Evolutionary conservation across 352 stramenopile genomes (phyloP).

Genomic region (Phytophthora sp.): DNA sequence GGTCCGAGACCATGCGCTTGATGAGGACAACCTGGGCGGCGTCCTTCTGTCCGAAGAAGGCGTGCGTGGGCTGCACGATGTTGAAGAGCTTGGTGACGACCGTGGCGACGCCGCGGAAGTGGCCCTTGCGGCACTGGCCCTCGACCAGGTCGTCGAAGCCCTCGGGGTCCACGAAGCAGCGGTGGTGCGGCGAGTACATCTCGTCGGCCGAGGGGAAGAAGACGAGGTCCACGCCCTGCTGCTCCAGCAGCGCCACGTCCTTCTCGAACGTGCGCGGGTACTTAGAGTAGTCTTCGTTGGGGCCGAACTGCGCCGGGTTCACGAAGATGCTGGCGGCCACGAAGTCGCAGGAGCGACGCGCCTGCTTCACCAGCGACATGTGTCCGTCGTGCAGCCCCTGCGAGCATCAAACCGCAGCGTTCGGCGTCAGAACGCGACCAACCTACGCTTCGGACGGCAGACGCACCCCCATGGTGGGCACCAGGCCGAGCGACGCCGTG

Average conservation of each 20-base stretch:
- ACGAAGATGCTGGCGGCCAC: conserved; percentile 98
- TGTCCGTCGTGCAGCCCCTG: conserved; percentile 97
- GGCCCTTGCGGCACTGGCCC: conserved; percentile 92
- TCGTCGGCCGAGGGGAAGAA: conserved; percentile 83
- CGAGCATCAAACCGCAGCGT: too few species aligned
- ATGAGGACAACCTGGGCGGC: conserved; percentile 97
- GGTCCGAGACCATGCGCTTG: conserved; percentile 94
- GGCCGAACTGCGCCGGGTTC: conserved; percentile 99
- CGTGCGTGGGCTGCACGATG: conserved; percentile 95
- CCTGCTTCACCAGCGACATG: conserved; percentile 89
- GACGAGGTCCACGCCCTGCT: conserved; percentile 91
- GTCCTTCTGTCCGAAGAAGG: conserved; percentile 99
- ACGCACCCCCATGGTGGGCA: conserved; percentile 98
- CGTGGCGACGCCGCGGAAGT: conserved; percentile 99
- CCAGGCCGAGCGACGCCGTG: conserved; percentile 92
- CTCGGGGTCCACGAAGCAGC: conserved; percentile 93
- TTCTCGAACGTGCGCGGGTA: conserved; percentile 97
- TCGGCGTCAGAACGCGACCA: too few species aligned
- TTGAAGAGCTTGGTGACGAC: conserved; percentile 99
- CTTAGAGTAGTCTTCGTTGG: conserved; percentile 97
- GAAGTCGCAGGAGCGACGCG: conserved; percentile 92
- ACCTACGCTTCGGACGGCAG: too few species aligned
- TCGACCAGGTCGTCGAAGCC: conserved; percentile 96
- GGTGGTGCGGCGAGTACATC: conserved; percentile 89
- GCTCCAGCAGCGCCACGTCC: conserved; percentile 88